Base-by-base conservation (phyloP, 2,329 filamentous ascomycete genomes). In the Leptoxyphium fumago region DNA sequence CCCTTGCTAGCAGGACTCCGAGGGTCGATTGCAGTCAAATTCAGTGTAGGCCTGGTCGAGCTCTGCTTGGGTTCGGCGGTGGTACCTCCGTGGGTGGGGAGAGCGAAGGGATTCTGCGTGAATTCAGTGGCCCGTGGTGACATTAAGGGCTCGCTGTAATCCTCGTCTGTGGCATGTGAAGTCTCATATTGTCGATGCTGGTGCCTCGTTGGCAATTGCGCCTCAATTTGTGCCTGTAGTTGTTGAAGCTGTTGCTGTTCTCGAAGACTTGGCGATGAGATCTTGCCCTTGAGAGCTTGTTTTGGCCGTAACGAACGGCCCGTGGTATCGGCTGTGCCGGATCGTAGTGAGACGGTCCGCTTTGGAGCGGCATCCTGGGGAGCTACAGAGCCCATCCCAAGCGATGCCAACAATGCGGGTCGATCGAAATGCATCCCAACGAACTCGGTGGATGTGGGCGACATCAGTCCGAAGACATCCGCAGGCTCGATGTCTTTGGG, bases 1-100 rank as follows among this genome's bases (percentile, higher is more conserved):
- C 83, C 82, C 55, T 75, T 77, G 10, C 80, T 83, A 0, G 82
- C 80, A 13, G 83, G 83, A 58, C 82, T 87, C 52, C 84, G 68
- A 11, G 84, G 84, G 57, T 88, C 82, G 6, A 42, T 15, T 9
- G 26, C 38, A 14, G 11, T 68, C 69, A 10, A 74, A 71, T 45
- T 79, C 76, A 55, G 68, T 65, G 7, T 67, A 65, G 43, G 69
- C n/a, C 65, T 65, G 44, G 67, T 64, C 40, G 67, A 64, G 14
- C 71, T 74, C 43, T 70, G 79, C 17, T 55, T 41, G 55, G 55
- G 34, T 44, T 53, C 40, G 50, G 61, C 51, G 10, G 55, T 55
- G 49, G 57, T 52, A 47, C 26, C 9, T 61, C 55, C 1, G 10
- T 57, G 61, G 6, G 55, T 60, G 1, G 55, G 54, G 34, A 56